A percentile compares a stretch with the other conserved stretches of the same genome.
These are phyloP conservation scores for Collybiopsis confluens DNA, from an alignment of 768 basidiomycete genomes.

Conservation along the genomic window DNA sequence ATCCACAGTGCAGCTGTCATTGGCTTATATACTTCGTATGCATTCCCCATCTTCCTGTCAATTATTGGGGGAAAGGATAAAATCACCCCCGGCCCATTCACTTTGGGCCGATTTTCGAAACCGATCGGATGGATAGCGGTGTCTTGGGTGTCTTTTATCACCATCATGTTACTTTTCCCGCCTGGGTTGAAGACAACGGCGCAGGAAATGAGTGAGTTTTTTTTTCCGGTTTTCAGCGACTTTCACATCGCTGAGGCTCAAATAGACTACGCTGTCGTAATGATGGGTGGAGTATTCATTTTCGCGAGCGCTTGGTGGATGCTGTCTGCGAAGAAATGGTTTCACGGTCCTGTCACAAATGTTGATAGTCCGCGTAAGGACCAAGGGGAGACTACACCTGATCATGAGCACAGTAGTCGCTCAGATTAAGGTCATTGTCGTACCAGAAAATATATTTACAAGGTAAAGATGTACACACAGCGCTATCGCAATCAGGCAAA, in stretches of 20 bases:
- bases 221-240: background rate
- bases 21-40: slow-evolving; percentile 66
- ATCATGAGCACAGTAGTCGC: too few species aligned
- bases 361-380: slow-evolving; percentile 22
- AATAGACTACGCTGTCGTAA: slow-evolving; percentile 65
- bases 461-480: too few species aligned
- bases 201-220: slow-evolving; percentile 52
- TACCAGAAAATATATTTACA: too few species aligned
- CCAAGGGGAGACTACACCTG: background rate
- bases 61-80: slow-evolving; percentile 64
- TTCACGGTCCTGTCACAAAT: slow-evolving; percentile 59
- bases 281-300: slow-evolving; percentile 60
- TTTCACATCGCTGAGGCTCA: background rate
- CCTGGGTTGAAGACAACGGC: slow-evolving; percentile 33
- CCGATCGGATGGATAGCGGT: slow-evolving; percentile 60
- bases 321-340: slow-evolving; percentile 67
- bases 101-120: slow-evolving; percentile 54
- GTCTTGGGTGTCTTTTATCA: slow-evolving; percentile 62
- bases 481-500: background rate
- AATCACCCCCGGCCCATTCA: slow-evolving; percentile 56
- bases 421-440: too few species aligned
- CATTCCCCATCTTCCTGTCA: slow-evolving; percentile 63
- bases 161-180: slow-evolving; percentile 57
- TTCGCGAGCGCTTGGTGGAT: slow-evolving; percentile 65
- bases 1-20: slow-evolving; percentile 58